Evolutionary conservation across 164 flowering plant genomes (phyloP).

Genomic region (Brasenia schreberi): DNA sequence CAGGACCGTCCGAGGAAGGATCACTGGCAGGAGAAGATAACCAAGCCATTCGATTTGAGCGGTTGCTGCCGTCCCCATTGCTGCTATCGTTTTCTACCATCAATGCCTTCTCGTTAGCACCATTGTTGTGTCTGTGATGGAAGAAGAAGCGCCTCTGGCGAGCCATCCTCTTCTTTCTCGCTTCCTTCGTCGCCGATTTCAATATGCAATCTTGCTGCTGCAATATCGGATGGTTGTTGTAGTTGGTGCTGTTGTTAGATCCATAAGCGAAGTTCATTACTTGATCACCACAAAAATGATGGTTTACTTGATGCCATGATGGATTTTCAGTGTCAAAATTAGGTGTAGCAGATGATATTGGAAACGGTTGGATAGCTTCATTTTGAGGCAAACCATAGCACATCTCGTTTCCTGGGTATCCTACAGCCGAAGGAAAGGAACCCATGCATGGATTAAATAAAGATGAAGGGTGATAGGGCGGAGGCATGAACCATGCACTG

Average conservation of each 20-base stretch:
- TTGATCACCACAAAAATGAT: not conserved
- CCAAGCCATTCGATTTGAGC: conserved; percentile 50
- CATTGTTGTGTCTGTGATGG: conserved; percentile 20
- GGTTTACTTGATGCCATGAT: not conserved
- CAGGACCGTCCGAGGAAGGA: not conserved
- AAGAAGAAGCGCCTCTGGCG: conserved; percentile 48
- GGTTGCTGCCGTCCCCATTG: conserved; percentile 1
- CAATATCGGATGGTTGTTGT: not conserved
- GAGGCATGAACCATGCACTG: not conserved
- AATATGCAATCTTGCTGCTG: not conserved
- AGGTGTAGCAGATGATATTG: not conserved
- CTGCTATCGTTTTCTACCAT: not conserved
- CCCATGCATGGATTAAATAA: conserved; percentile 14
- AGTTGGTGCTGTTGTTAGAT: not conserved
- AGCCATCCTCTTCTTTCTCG: conserved; percentile 93
- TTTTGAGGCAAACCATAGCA: not conserved
- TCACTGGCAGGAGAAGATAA: conserved; percentile 9
- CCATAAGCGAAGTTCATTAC: not conserved
- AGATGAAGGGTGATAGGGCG: conserved; percentile 5
- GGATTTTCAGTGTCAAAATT: not conserved
- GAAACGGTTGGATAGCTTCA: not conserved
- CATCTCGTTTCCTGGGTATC: not conserved
- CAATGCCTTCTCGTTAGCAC: not conserved
- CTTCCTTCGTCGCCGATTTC: conserved; percentile 64
- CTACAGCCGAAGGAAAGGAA: conserved; percentile 5